Percentiles rank a stretch among this genome's conserved stretches.
Evolutionary conservation across 495 filamentous ascomycete genomes (phyloP).

Genomic region (Thermochaetoides thermophila): DNA sequence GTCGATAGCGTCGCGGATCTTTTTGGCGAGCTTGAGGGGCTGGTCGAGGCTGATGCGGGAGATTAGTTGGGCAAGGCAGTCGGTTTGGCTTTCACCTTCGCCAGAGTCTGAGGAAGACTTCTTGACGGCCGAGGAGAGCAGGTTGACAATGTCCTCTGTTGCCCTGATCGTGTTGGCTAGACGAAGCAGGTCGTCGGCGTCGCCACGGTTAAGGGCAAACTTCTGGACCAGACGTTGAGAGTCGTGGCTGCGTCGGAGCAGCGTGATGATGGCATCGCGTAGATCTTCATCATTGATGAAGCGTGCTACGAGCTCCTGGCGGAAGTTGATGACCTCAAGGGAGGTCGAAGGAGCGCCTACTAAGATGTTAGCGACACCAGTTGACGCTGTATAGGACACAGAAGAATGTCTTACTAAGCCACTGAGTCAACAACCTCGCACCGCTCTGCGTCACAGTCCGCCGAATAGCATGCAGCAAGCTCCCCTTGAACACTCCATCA

Average conservation of each 20-base stretch:
- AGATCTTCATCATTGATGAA: conserved; percentile 49
- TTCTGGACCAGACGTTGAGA: conserved; percentile 83
- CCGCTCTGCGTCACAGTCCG: conserved; percentile 85
- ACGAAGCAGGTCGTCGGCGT: conserved; percentile 79
- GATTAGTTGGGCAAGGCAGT: conserved; percentile 39
- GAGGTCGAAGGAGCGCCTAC: conserved; percentile 71
- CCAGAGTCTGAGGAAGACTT: neutral
- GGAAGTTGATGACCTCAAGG: conserved; percentile 56
- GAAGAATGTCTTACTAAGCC: conserved; percentile 48
- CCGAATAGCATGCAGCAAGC: conserved; percentile 75
- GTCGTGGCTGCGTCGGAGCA: conserved; percentile 70
- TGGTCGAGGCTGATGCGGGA: conserved; percentile 51
- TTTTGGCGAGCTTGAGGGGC: conserved; percentile 50
- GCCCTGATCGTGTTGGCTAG: conserved; percentile 70
- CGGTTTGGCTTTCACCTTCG: conserved; percentile 1
- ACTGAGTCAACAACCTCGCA: conserved; percentile 61
- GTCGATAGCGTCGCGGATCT: conserved; percentile 69
- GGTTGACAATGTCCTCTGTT: conserved; percentile 48
- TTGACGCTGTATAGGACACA: neutral
- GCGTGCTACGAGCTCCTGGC: conserved; percentile 67
- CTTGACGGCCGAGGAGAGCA: conserved; percentile 15
- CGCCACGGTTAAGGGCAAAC: conserved; percentile 81
- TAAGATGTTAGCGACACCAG: conserved; percentile 4
- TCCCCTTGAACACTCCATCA: conserved; percentile 61
- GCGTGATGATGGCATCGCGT: conserved; percentile 45